Evolutionary conservation across 371 early-diverging fungal species (phyloP).

Genomic region (Gilbertella persicaria): DNA sequence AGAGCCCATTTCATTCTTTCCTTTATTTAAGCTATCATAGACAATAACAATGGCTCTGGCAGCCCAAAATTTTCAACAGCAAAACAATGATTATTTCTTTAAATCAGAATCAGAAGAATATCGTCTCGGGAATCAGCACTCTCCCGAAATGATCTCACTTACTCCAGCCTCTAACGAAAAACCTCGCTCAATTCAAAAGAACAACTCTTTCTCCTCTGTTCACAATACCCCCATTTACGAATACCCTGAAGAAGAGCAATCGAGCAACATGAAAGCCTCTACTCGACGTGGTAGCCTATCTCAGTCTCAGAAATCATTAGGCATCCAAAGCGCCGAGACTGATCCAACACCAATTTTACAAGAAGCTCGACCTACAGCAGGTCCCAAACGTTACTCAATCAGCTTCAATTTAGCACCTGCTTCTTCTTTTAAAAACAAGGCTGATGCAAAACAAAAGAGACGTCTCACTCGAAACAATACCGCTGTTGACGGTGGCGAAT

Average conservation of each 20-base stretch:
- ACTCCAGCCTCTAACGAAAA: constrained; percentile 18
- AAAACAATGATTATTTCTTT: constrained; percentile 11
- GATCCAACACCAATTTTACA: constrained; percentile 20
- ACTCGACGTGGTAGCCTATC: constrained; percentile 11
- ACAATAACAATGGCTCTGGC: constrained; percentile 24
- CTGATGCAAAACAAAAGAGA: constrained; percentile 12
- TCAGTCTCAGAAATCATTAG: constrained; percentile 13
- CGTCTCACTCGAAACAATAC: constrained; percentile 11
- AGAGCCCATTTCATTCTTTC: not conserved
- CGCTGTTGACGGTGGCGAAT: not conserved
- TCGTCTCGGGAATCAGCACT: constrained; percentile 6
- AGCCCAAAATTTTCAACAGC: constrained; percentile 12
- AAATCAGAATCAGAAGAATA: constrained; percentile 6
- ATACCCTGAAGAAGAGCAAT: constrained; percentile 5
- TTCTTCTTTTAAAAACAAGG: constrained; percentile 12
- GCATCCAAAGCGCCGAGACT: constrained; percentile 18
- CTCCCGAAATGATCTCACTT: constrained; percentile 13
- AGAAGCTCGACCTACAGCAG: constrained; percentile 1
- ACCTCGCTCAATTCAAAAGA: constrained; percentile 7
- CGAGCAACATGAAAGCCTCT: not conserved
- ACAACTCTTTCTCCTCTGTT: not conserved
- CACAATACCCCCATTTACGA: constrained; percentile 8
- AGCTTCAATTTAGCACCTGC: constrained; percentile 23
- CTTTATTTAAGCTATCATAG: constrained; percentile 1
- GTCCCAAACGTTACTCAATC: constrained; percentile 23